phyloP scores from a whole-genome alignment of 371 early-diverging fungal genomes.

The Amoeboaphelidium protococcarum region DNA sequence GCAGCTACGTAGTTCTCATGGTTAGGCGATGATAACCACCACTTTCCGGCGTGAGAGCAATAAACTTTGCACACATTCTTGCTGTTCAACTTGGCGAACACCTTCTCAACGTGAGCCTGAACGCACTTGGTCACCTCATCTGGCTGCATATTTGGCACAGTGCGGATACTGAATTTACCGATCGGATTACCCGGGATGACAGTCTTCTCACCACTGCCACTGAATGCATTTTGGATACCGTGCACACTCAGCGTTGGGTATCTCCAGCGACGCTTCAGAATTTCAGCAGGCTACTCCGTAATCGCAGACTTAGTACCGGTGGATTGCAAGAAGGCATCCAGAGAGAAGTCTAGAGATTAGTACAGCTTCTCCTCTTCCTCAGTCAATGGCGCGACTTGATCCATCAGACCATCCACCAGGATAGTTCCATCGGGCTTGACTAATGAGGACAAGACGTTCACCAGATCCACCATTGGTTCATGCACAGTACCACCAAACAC shows the following conservation, averaged over 20 bases:
- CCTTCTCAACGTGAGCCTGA: constrained; percentile 32
- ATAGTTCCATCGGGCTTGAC: constrained; percentile 66
- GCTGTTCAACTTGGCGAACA: constrained; percentile 61
- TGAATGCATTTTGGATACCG: constrained; percentile 82
- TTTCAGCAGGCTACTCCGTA: constrained; percentile 35
- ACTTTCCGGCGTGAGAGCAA: constrained; percentile 58
- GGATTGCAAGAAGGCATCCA: constrained; percentile 48
- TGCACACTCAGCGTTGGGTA: constrained; percentile 83
- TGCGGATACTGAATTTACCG: constrained; percentile 89
- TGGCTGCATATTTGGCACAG: constrained; percentile 62
- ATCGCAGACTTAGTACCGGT: constrained; percentile 50
- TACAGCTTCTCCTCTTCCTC: constrained; percentile 53
- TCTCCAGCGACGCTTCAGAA: constrained; percentile 62
- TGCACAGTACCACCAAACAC: constrained; percentile 80
- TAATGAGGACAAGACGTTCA: constrained; percentile 49
- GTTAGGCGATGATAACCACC: constrained; percentile 72
- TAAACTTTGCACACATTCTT: constrained; percentile 49
- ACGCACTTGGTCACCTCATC: constrained; percentile 45
- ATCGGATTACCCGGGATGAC: constrained; percentile 84
- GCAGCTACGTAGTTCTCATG: constrained; percentile 81
- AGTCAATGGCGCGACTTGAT: constrained; percentile 61
- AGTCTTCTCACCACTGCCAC: constrained; percentile 75
- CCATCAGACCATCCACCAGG: constrained; percentile 53
- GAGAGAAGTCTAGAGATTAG: constrained; percentile 43
- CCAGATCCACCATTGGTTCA: constrained; percentile 87